phyloP scores from a whole-genome alignment of 768 basidiomycete genomes.

The Gloeophyllum trabeum region DNA sequence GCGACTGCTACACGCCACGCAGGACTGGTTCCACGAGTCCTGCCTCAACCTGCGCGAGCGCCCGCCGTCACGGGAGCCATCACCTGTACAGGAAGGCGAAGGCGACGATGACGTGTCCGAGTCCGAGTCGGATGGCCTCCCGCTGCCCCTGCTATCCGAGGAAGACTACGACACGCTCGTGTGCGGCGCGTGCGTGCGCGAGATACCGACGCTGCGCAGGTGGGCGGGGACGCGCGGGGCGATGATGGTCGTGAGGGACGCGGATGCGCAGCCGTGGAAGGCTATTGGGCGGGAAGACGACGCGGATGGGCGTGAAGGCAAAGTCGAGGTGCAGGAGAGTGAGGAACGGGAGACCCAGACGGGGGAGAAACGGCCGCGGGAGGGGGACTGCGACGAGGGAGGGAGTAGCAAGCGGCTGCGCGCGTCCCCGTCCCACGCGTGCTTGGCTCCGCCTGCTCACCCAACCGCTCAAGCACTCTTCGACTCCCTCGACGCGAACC shows the following conservation, averaged over 20 bases:
- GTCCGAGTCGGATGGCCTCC: slow-evolving; percentile 51
- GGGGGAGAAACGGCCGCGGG: slow-evolving; percentile 33
- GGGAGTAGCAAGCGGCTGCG: slow-evolving; percentile 32
- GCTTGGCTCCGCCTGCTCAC: slow-evolving; percentile 46
- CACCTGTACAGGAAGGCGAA: slow-evolving; percentile 12
- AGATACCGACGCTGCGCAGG: slow-evolving; percentile 37
- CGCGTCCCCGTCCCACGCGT: slow-evolving; percentile 22
- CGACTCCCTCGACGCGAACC: slow-evolving; percentile 13
- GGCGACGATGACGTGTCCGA: slow-evolving; percentile 45
- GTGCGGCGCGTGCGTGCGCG: slow-evolving; percentile 57
- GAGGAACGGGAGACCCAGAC: too few species aligned
- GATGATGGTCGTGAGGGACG: slow-evolving; percentile 55
- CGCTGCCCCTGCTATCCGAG: slow-evolving; percentile 55
- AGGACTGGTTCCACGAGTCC: slow-evolving; percentile 92
- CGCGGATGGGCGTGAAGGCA: too few species aligned
- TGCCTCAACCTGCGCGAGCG: slow-evolving; percentile 71
- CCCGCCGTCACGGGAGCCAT: slow-evolving; percentile 35
- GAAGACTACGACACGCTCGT: slow-evolving; percentile 68
- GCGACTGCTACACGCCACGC: background rate
- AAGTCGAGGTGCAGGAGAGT: too few species aligned
- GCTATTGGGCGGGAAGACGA: slow-evolving; percentile 23
- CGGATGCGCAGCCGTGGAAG: slow-evolving; percentile 36
- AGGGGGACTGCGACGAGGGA: slow-evolving; percentile 17
- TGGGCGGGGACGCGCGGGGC: slow-evolving; percentile 61
- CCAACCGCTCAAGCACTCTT: slow-evolving; percentile 34